Evolutionary conservation across 495 filamentous ascomycete species (phyloP).

Genomic region (Tuber umbilicatum): DNA sequence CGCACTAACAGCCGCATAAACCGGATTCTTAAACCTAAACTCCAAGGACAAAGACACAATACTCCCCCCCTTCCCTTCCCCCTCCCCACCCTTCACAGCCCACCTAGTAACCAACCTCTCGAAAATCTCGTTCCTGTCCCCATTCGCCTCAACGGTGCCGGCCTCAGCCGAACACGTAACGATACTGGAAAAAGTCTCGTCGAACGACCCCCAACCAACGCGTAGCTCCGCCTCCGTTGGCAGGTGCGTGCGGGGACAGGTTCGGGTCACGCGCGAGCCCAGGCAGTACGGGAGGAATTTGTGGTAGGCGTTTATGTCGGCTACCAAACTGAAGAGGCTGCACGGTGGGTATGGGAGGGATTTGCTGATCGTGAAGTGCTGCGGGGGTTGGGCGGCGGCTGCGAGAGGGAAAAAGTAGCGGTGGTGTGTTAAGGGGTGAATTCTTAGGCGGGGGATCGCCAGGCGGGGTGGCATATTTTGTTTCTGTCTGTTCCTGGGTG

Average conservation of each 20-base stretch:
- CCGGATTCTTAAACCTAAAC: constrained; percentile 75
- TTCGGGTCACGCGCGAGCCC: constrained; percentile 59
- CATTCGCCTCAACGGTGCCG: constrained; percentile 59
- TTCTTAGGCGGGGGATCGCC: constrained; percentile 12
- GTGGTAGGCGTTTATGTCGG: constrained; percentile 74
- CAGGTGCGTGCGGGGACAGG: constrained; percentile 45
- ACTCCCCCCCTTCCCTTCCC: constrained; percentile 49
- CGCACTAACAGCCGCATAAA: constrained; percentile 73
- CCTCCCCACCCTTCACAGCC: constrained; percentile 52
- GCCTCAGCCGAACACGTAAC: constrained; percentile 63
- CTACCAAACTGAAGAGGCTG: constrained; percentile 70
- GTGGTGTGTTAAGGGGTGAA: not conserved
- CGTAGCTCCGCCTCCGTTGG: constrained; percentile 72
- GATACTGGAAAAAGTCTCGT: constrained; percentile 69
- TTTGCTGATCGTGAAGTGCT: constrained; percentile 63
- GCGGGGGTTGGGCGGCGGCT: constrained; percentile 43
- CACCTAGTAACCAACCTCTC: constrained; percentile 71
- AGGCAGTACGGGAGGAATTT: constrained; percentile 81
- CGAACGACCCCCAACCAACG: constrained; percentile 74
- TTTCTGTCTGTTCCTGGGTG: not conserved
- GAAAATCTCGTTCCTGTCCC: constrained; percentile 54
- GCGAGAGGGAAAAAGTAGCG: constrained; percentile 46
- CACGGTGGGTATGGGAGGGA: constrained; percentile 69
- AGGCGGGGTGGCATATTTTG: constrained; percentile 18
- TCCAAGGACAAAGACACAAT: constrained; percentile 67